Evolutionary conservation across 148 eudicot genomes (phyloP), one percentile per base, ranked within the genome.

Genomic region (Cornus controversa): DNA sequence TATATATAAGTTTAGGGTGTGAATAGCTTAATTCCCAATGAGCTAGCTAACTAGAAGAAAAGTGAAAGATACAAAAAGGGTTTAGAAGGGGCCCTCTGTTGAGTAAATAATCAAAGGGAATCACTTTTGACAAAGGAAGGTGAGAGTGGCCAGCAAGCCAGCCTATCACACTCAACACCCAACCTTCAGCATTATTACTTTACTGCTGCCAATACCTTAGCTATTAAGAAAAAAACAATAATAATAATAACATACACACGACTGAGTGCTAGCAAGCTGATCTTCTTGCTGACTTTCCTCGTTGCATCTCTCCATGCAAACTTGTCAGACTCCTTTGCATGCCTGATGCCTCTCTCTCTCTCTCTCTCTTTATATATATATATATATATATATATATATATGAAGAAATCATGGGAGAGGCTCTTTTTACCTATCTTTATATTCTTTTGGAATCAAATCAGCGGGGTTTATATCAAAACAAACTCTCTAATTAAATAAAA

Each of bases 291-390:
- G 15, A 73, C 29, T 40, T 29, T 78, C n/a, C n/a, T n/a, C 63
- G 63, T 66, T 66, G 67, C 4, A 67, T 54, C 27, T 79, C 77
- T 78, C 72, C 67, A 73, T 53, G 72, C 77, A 66, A 71, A 45
- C 26, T 34, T 16, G 63, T 15, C 69, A 2, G 26, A 29, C 11
- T 29, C 9, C 65, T 40, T 63, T 34, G 14, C n/a, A 1, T 23
- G 25, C n/a, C n/a, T n/a, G n/a, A n/a, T n/a, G n/a, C n/a, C n/a
- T n/a, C n/a, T n/a, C n/a, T n/a, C n/a, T n/a, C n/a, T n/a, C n/a
- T n/a, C n/a, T n/a, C n/a, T n/a, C n/a, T n/a, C n/a, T n/a, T n/a
- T n/a, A n/a, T n/a, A n/a, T n/a, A n/a, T n/a, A n/a, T n/a, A n/a
- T n/a, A n/a, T n/a, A n/a, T n/a, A n/a, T n/a, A n/a, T n/a, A n/a